These are phyloP conservation scores for Heterobasidion annosum DNA, from an alignment of 1,284 basidiomycete genomes.

Conservation along the genomic window DNA sequence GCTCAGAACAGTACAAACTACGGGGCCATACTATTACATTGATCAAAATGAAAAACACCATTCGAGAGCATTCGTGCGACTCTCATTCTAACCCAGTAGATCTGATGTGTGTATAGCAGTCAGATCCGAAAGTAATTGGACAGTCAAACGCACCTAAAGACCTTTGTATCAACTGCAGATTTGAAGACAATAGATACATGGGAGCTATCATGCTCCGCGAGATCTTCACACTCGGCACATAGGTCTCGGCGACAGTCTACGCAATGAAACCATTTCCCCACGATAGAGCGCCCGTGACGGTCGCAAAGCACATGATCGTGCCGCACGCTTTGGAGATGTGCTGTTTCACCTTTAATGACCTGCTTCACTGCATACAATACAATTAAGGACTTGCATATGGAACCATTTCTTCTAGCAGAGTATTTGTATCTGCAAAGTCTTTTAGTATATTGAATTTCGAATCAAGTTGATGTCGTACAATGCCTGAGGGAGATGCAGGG, in stretches of 20 bases:
- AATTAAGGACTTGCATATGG: neutral
- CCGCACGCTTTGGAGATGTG: neutral
- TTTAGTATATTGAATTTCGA: neutral
- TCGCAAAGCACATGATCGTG: constrained; percentile 53
- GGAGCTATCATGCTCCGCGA: neutral
- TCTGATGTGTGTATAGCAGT: no score
- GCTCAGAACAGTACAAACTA: no score
- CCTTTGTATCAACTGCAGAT: neutral
- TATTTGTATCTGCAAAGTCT: neutral
- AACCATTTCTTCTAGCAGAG: neutral
- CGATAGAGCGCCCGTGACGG: constrained; percentile 63
- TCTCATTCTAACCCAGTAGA: no score
- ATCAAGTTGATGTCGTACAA: neutral
- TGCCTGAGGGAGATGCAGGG: neutral
- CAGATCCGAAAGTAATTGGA: neutral
- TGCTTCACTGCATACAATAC: neutral
- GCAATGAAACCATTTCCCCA: constrained; percentile 9
- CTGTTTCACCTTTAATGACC: neutral
- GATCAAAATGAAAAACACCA: no score
- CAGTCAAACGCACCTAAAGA: neutral
- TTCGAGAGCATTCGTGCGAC: no score
- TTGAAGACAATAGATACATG: neutral
- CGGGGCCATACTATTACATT: no score
- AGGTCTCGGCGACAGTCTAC: neutral
- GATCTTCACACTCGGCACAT: neutral